A percentile compares a stretch with the other conserved stretches of the same genome.
These are phyloP conservation scores for Nicotiana tomentosiformis DNA, from an alignment of 257 asterid species.

Conservation along the genomic window DNA sequence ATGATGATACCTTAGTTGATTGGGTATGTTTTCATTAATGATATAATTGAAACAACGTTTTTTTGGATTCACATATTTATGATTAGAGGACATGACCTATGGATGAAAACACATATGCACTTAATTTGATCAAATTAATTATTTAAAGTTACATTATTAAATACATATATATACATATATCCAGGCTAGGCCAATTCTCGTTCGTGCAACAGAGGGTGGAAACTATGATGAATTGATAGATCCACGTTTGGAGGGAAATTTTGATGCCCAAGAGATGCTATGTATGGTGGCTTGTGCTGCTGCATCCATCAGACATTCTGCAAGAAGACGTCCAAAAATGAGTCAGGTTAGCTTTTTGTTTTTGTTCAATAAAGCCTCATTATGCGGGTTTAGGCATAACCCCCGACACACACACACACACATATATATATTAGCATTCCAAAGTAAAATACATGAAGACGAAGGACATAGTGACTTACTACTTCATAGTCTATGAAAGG, in stretches of 20 bases:
- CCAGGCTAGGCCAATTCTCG: constrained; percentile 75
- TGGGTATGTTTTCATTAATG: constrained; percentile 44
- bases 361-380: too few species aligned
- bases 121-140: too few species aligned
- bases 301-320: constrained; percentile 72
- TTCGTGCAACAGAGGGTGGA: constrained; percentile 44
- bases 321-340: constrained; percentile 86
- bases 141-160: too few species aligned
- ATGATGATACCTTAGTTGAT: constrained; percentile 72
- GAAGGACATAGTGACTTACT: too few species aligned
- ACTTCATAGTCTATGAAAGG: too few species aligned
- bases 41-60: background rate
- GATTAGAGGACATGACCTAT: background rate
- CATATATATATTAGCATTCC: too few species aligned
- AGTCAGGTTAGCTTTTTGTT: constrained; percentile 47
- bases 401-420: too few species aligned
- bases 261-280: constrained; percentile 63
- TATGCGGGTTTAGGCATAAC: too few species aligned
- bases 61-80: too few species aligned
- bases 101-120: background rate
- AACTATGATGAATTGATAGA: constrained; percentile 68
- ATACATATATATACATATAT: background rate
- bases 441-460: too few species aligned
- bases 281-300: constrained; percentile 72
- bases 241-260: constrained; percentile 47